Evolutionary conservation across 768 basidiomycete species (phyloP).

Genomic region (Scleroderma citrinum): DNA sequence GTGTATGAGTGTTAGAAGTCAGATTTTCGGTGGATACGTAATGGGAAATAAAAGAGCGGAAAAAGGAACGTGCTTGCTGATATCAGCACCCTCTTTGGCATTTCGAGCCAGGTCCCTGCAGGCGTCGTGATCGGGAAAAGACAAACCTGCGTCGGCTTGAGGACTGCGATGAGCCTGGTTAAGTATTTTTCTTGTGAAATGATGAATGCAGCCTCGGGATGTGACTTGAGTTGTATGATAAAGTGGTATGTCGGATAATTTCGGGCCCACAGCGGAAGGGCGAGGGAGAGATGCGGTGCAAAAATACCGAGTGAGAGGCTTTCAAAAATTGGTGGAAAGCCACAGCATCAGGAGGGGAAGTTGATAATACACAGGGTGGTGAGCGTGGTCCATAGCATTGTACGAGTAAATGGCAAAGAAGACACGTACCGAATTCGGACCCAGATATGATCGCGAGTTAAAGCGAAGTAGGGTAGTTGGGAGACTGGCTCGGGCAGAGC

Average conservation of each 20-base stretch:
- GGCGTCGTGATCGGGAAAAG: constrained; percentile 76
- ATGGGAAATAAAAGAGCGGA: background rate
- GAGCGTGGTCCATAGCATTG: no score
- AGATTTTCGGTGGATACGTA: no score
- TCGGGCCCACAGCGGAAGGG: background rate
- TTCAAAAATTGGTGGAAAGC: constrained; percentile 84
- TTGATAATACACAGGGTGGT: constrained; percentile 37
- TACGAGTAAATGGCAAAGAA: background rate
- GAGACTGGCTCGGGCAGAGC: no score
- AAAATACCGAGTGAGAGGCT: constrained; percentile 78
- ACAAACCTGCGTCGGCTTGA: constrained; percentile 50
- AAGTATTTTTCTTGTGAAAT: constrained; percentile 6
- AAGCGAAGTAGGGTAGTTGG: no score
- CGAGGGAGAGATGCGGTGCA: constrained; percentile 67
- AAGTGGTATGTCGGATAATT: background rate
- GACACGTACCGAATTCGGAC: constrained; percentile 59
- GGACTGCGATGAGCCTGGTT: constrained; percentile 21
- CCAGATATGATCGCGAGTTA: constrained; percentile 62
- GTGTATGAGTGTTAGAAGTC: no score
- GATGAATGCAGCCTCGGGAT: no score
- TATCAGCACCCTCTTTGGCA: constrained; percentile 29
- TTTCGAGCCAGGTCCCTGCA: constrained; percentile 55
- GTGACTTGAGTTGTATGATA: background rate
- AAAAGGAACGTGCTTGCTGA: constrained; percentile 14
- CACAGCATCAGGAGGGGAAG: constrained; percentile 67